phyloP scores from a whole-genome alignment of 208 protist species.

The Trypanosomatidae sp. region DNA sequence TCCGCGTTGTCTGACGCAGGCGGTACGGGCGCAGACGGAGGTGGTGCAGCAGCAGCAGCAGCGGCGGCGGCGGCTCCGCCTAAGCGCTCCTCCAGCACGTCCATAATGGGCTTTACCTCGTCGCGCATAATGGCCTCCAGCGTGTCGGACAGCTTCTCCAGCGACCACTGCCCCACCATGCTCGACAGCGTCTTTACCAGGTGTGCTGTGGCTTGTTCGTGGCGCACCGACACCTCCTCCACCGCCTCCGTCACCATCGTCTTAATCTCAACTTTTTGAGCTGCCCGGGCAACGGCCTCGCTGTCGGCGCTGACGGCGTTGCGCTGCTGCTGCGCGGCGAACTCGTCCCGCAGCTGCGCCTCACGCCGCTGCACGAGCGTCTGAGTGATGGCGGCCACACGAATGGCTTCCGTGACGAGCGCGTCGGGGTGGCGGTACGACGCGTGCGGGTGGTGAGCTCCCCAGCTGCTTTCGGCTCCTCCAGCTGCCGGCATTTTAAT shows the following conservation, averaged over 20 bases:
- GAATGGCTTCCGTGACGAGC: conserved; percentile 14
- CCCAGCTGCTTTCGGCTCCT: too few relatives aligned
- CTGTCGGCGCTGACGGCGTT: too few relatives aligned
- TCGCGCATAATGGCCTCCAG: conserved; percentile 43
- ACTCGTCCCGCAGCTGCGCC: too few relatives aligned
- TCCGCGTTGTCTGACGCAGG: not conserved
- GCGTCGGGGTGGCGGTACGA: conserved; percentile 21
- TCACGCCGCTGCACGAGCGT: conserved; percentile 25
- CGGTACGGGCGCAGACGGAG: too few relatives aligned
- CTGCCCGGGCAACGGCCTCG: conserved; percentile 23
- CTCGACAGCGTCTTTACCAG: conserved; percentile 57
- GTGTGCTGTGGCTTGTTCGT: conserved; percentile 66
- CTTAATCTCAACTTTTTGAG: conserved; percentile 47
- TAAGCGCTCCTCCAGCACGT: conserved; percentile 40
- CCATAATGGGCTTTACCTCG: conserved; percentile 38
- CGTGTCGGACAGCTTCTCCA: conserved; percentile 56
- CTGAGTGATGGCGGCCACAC: conserved; percentile 22
- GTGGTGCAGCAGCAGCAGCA: too few relatives aligned
- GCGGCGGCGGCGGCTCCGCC: too few relatives aligned
- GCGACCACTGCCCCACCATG: conserved; percentile 57
- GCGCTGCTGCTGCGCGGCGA: too few relatives aligned
- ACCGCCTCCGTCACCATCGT: conserved; percentile 54
- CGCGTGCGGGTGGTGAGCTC: too few relatives aligned
- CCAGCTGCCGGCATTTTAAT: too few relatives aligned
- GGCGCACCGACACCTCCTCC: conserved; percentile 58